Percentiles rank a stretch among this genome's conserved stretches.
Evolutionary conservation across 805 yeast species (phyloP).

Genomic region (Ogataea nonfermentans): DNA sequence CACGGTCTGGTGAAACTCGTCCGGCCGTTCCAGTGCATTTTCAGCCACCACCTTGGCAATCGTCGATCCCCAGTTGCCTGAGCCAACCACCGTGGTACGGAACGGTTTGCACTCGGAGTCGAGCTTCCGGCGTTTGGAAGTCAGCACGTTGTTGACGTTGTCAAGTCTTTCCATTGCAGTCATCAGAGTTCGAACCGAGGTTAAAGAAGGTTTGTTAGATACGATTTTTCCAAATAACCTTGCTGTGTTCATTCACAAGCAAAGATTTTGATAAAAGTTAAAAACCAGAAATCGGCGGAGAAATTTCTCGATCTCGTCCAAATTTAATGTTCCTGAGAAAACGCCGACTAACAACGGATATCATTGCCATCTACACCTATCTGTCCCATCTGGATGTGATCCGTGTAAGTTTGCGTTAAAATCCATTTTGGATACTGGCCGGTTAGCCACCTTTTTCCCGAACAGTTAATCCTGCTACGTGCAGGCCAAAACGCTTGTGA

Average conservation of each 20-base stretch:
- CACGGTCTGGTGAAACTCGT: slow-evolving; percentile 68
- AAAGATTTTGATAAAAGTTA: too few species aligned
- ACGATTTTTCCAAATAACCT: not conserved
- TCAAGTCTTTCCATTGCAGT: slow-evolving; percentile 28
- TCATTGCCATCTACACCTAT: too few species aligned
- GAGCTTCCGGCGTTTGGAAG: slow-evolving; percentile 17
- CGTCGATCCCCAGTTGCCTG: slow-evolving; percentile 99
- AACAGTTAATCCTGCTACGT: too few species aligned
- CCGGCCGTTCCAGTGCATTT: slow-evolving; percentile 69
- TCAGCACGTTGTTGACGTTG: slow-evolving; percentile 20
- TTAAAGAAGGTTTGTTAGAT: not conserved
- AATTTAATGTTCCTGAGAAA: too few species aligned
- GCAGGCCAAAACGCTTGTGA: too few species aligned
- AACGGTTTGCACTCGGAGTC: slow-evolving; percentile 35
- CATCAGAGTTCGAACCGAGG: slow-evolving; percentile 12
- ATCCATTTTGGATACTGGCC: too few species aligned
- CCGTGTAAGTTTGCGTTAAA: too few species aligned
- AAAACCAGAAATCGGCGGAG: too few species aligned
- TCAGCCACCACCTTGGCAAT: slow-evolving; percentile 95
- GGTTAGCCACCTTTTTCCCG: too few species aligned
- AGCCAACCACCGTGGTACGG: slow-evolving; percentile 79
- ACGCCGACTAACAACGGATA: too few species aligned
- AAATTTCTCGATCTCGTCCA: too few species aligned
- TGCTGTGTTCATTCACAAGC: slow-evolving; percentile 1
- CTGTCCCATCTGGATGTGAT: too few species aligned